These are phyloP conservation scores for Guillardia theta DNA, from an alignment of 78 protist genomes.

Conservation along the genomic window DNA sequence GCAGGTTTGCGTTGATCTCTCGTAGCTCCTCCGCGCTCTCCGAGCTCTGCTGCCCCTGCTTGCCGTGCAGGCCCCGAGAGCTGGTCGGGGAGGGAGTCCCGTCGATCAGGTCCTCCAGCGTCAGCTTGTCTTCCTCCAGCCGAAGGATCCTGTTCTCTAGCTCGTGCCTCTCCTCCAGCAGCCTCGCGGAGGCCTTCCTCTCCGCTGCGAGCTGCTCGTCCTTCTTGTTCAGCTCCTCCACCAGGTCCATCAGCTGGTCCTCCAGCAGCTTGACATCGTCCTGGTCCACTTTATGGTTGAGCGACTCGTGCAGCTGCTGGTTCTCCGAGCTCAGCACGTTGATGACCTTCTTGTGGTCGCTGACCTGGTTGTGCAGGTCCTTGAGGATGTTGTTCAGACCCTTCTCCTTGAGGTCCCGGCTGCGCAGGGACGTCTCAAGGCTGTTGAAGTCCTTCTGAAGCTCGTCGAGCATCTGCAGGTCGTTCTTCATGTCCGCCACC, in stretches of 20 bases:
- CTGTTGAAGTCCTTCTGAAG: background rate
- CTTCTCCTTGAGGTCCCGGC: background rate
- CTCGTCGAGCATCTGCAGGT: background rate
- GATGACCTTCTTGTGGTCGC: background rate
- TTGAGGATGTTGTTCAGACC: background rate
- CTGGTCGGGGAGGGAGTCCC: background rate
- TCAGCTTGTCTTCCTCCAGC: background rate
- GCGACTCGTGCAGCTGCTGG: background rate
- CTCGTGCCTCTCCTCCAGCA: background rate
- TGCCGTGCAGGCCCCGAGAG: no score
- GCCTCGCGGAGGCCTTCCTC: background rate
- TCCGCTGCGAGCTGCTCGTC: background rate
- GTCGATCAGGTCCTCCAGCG: background rate
- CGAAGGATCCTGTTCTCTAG: background rate
- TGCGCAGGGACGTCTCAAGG: background rate
- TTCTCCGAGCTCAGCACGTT: background rate
- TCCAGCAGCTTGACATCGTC: background rate
- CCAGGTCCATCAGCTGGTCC: background rate
- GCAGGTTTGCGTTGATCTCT: background rate
- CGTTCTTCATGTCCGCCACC: background rate
- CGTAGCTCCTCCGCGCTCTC: background rate
- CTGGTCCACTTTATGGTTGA: background rate
- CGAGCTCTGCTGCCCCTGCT: background rate
- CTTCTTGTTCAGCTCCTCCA: background rate
- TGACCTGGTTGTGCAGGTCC: background rate